These are phyloP conservation scores for Symmetrospora coprosmae DNA, from an alignment of 768 basidiomycete genomes.

Conservation along the genomic window DNA sequence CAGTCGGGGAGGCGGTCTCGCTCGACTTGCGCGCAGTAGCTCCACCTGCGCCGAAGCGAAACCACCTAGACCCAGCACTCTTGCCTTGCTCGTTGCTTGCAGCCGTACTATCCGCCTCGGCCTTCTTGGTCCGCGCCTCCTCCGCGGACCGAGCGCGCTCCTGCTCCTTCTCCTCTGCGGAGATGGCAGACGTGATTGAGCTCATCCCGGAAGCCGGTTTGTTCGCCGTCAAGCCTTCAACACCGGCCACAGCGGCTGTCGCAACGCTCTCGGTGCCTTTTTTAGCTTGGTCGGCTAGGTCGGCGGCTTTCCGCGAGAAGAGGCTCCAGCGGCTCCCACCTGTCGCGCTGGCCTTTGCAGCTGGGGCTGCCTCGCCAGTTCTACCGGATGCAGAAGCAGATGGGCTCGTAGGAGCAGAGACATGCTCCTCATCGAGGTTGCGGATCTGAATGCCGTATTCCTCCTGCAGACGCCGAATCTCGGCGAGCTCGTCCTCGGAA, in stretches of 20 bases:
- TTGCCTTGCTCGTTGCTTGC: background rate
- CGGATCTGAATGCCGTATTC: conserved; percentile 8
- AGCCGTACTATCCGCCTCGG: too few species aligned
- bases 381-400: background rate
- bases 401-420: background rate
- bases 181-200: too few species aligned
- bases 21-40: too few species aligned
- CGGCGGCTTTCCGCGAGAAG: background rate
- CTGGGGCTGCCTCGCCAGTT: background rate
- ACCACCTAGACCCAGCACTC: background rate
- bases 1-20: too few species aligned
- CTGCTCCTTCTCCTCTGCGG: too few species aligned
- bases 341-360: background rate
- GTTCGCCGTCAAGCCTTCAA: too few species aligned
- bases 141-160: too few species aligned
- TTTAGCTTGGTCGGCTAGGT: background rate
- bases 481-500: too few species aligned
- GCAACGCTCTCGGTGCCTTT: background rate
- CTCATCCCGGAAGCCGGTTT: too few species aligned
- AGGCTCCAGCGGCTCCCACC: background rate
- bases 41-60: background rate
- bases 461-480: too few species aligned
- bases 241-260: background rate
- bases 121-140: too few species aligned
- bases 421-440: conserved; percentile 16